Conservation (phyloP, 345 rosid genomes). For the Diplotaxis tenuifolia region DNA sequence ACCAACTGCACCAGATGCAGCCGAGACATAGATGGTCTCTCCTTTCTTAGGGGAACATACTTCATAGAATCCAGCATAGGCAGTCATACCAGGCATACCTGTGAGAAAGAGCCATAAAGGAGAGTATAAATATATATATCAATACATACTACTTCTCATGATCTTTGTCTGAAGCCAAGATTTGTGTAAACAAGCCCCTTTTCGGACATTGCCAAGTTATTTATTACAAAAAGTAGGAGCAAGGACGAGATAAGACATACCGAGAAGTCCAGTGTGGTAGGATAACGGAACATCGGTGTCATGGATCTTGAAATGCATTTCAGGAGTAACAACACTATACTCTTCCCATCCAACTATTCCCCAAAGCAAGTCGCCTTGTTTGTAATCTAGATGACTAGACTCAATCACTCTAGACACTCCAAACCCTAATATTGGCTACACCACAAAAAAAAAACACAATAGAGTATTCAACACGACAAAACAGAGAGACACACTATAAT, state of each 20-base stretch:
- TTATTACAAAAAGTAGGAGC: slow-evolving; percentile 2
- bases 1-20: slow-evolving; percentile 60
- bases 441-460: background rate
- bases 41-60: slow-evolving; percentile 48
- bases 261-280: slow-evolving; percentile 63
- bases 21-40: slow-evolving; percentile 46
- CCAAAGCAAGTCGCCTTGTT: slow-evolving; percentile 58
- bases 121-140: background rate
- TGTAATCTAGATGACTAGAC: slow-evolving; percentile 51
- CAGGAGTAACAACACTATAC: slow-evolving; percentile 43
- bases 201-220: background rate
- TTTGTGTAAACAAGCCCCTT: too few relatives aligned
- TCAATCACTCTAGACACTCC: slow-evolving; percentile 63
- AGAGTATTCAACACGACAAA: background rate
- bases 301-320: slow-evolving; percentile 45
- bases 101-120: background rate
- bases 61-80: slow-evolving; percentile 49
- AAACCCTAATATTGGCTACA: slow-evolving; percentile 32
- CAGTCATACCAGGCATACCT: slow-evolving; percentile 59
- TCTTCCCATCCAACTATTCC: slow-evolving; percentile 70
- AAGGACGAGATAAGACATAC: slow-evolving; percentile 28
- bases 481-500: background rate
- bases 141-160: background rate
- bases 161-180: background rate
- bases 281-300: slow-evolving; percentile 56